Conservation (phyloP, 225 moss, liverwort and hornwort genomes). For the Thuidium tamariscinum region DNA sequence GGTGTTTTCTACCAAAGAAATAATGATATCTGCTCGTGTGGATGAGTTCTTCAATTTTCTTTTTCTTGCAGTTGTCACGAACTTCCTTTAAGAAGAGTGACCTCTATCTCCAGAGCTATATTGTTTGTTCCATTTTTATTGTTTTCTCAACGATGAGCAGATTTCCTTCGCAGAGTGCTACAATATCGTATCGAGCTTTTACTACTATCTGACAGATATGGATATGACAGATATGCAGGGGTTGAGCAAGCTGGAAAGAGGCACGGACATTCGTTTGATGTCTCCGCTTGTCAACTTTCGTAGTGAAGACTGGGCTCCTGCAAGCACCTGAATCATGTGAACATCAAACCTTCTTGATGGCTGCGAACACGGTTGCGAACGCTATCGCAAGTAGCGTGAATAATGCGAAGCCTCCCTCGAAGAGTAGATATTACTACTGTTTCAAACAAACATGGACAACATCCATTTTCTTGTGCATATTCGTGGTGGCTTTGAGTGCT, state of each 20-base stretch:
- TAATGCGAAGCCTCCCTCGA: neutral
- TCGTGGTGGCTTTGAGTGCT: slow-evolving; percentile 9
- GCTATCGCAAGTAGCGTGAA: neutral
- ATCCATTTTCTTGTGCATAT: slow-evolving; percentile 24
- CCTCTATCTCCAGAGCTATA: neutral
- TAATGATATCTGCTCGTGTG: neutral
- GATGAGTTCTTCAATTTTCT: neutral
- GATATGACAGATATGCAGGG: neutral
- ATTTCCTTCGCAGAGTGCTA: neutral
- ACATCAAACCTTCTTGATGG: neutral
- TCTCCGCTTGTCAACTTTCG: neutral
- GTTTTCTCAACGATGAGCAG: neutral
- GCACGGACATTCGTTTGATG: neutral
- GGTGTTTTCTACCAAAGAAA: neutral
- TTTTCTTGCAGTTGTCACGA: neutral
- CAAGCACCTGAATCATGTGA: neutral
- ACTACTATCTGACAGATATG: neutral
- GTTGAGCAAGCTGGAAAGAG: neutral
- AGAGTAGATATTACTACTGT: neutral
- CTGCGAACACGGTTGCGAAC: neutral
- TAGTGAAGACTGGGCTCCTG: neutral
- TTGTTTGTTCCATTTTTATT: neutral
- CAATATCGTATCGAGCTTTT: neutral
- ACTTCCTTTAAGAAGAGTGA: neutral
- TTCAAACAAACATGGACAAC: neutral